Conservation (phyloP, 441 rosid species). For the Arabidopsis hybrid region DNA sequence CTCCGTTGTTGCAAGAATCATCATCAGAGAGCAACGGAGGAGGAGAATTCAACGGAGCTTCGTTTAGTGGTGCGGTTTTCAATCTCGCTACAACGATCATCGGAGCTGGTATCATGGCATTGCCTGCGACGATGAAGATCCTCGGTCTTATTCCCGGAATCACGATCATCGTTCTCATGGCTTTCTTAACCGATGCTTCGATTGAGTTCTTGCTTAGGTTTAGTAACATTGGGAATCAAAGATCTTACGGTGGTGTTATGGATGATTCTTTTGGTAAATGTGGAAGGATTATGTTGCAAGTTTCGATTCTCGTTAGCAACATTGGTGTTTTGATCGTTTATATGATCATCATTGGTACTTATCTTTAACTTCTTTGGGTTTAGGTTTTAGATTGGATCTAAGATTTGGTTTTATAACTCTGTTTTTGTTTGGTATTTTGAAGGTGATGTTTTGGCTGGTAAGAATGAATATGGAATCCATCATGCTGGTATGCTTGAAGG, state of each 20-base stretch:
- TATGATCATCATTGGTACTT: constrained; percentile 55
- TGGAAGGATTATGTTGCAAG: constrained; percentile 51
- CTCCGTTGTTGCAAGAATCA: constrained; percentile 55
- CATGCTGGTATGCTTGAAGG: constrained; percentile 57
- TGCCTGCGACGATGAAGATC: constrained; percentile 66
- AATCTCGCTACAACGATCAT: constrained; percentile 62
- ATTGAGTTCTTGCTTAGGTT: constrained; percentile 59
- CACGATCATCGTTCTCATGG: constrained; percentile 41
- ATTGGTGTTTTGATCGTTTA: constrained; percentile 61
- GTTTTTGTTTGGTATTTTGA: no score
- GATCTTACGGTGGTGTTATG: constrained; percentile 59
- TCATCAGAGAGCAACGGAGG: constrained; percentile 43
- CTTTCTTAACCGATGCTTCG: constrained; percentile 53
- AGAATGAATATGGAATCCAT: constrained; percentile 44
- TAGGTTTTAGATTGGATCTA: no score
- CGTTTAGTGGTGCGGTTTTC: constrained; percentile 65
- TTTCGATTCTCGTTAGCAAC: constrained; percentile 53
- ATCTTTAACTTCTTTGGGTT: no score
- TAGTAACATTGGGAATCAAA: constrained; percentile 46
- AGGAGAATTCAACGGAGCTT: constrained; percentile 76
- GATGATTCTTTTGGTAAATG: constrained; percentile 57
- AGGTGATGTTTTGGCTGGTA: constrained; percentile 65
- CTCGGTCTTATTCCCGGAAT: constrained; percentile 58
- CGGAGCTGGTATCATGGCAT: constrained; percentile 71
- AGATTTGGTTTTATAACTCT: no score